A percentile compares a stretch with the other conserved stretches of the same genome.
phyloP scores from a whole-genome alignment of 768 basidiomycete species.

The Hortiboletus campestris region DNA sequence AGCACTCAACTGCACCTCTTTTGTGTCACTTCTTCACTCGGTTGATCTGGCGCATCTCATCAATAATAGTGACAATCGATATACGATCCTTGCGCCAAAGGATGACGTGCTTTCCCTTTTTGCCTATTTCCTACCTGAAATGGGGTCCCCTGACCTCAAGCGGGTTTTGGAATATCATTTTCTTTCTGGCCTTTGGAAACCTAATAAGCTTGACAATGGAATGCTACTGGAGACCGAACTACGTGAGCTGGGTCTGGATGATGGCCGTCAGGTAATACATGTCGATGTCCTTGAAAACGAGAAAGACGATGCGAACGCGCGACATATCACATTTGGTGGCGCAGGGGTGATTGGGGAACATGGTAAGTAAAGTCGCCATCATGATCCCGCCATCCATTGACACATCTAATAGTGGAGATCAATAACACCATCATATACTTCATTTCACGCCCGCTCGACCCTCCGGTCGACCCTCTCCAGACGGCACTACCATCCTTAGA shows the following conservation, averaged over 20 bases:
- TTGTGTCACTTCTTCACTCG: conserved; percentile 85
- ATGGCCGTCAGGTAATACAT: conserved; percentile 66
- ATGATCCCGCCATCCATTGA: conserved; percentile 1
- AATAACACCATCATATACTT: conserved; percentile 88
- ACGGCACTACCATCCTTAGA: conserved; percentile 81
- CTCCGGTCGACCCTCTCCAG: conserved; percentile 78
- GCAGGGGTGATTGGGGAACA: conserved; percentile 76
- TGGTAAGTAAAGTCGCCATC: conserved; percentile 45
- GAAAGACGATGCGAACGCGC: conserved; percentile 45
- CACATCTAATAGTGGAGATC: conserved; percentile 52
- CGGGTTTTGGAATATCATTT: conserved; percentile 87
- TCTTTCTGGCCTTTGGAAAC: conserved; percentile 74
- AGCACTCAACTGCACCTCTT: conserved; percentile 85
- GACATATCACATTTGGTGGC: conserved; percentile 77
- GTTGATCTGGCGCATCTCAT: conserved; percentile 70
- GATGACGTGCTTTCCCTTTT: conserved; percentile 78
- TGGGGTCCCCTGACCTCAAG: conserved; percentile 67
- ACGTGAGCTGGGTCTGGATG: conserved; percentile 64
- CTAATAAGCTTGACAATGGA: conserved; percentile 66
- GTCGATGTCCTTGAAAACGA: conserved; percentile 58
- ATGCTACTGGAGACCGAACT: conserved; percentile 81
- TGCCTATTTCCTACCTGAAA: conserved; percentile 54
- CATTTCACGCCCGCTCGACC: conserved; percentile 76
- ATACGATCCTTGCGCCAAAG: conserved; percentile 89
- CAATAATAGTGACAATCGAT: conserved; percentile 63